Conservation (phyloP, 352 stramenopile species). For the Globisporangium polare region DNA sequence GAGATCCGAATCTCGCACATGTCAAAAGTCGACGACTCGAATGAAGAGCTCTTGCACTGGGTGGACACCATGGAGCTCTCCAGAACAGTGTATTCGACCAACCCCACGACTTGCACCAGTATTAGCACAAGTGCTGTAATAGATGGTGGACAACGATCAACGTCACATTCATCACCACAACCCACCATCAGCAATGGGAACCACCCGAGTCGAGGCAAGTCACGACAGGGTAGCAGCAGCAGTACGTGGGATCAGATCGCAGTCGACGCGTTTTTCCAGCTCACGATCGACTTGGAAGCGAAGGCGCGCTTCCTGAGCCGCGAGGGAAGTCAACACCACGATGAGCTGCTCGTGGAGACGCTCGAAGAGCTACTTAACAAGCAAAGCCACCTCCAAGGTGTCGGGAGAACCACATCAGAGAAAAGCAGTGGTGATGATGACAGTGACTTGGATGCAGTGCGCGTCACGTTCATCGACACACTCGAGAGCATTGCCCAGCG, state of each 20-base stretch:
- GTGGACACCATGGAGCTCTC: constrained; percentile 45
- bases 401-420: background rate
- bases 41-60: constrained; percentile 80
- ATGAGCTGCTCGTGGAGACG: constrained; percentile 29
- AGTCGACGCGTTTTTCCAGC: constrained; percentile 40
- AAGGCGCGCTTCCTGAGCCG: constrained; percentile 28
- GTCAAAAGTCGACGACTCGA: constrained; percentile 47
- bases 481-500: background rate
- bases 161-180: background rate
- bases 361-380: constrained; percentile 29
- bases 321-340: constrained; percentile 16
- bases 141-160: background rate
- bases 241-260: constrained; percentile 38
- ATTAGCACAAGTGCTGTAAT: background rate
- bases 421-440: background rate
- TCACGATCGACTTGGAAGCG: constrained; percentile 20
- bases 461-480: constrained; percentile 14
- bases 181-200: background rate
- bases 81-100: constrained; percentile 30
- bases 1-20: constrained; percentile 62
- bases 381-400: constrained; percentile 17
- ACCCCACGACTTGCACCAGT: background rate
- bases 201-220: background rate
- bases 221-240: background rate
- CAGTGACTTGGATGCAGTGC: background rate